Percentiles rank a stretch among this genome's conserved stretches.
Evolutionary conservation across 176 grass and related monocot species (phyloP).

Genomic region (Triticum urartu): DNA sequence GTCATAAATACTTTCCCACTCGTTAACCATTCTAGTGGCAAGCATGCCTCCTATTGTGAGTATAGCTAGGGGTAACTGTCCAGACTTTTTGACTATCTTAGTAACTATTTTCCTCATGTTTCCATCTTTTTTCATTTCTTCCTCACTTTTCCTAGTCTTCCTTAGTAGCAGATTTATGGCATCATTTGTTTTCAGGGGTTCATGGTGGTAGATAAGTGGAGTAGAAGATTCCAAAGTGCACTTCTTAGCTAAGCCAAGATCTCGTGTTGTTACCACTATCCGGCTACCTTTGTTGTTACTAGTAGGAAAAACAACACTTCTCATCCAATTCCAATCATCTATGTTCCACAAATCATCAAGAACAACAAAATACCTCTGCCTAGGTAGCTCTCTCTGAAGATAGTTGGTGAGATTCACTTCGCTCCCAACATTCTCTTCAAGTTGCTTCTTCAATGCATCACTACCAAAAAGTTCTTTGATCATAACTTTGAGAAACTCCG

Average conservation of each 20-base stretch:
- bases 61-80: no score
- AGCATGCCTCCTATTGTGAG: no score
- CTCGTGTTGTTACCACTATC: no score
- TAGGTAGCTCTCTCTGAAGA: rapidly evolving
- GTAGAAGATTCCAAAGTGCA: no score
- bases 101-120: not conserved
- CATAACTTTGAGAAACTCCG: not conserved
- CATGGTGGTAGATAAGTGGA: not conserved
- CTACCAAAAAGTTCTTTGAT: not conserved
- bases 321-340: not conserved
- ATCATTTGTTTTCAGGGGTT: not conserved
- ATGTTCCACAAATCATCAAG: constrained; percentile 32
- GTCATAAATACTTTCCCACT: no score
- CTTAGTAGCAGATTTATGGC: not conserved
- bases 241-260: no score
- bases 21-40: no score
- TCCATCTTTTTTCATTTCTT: not conserved
- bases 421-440: not conserved
- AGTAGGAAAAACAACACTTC: no score
- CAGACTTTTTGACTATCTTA: no score
- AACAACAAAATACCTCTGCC: constrained; percentile 25
- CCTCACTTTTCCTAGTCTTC: not conserved
- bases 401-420: not conserved
- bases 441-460: not conserved
- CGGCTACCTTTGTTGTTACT: no score